phyloP scores from a whole-genome alignment of 23 red algal species.

The Rhodosorus marinus region DNA sequence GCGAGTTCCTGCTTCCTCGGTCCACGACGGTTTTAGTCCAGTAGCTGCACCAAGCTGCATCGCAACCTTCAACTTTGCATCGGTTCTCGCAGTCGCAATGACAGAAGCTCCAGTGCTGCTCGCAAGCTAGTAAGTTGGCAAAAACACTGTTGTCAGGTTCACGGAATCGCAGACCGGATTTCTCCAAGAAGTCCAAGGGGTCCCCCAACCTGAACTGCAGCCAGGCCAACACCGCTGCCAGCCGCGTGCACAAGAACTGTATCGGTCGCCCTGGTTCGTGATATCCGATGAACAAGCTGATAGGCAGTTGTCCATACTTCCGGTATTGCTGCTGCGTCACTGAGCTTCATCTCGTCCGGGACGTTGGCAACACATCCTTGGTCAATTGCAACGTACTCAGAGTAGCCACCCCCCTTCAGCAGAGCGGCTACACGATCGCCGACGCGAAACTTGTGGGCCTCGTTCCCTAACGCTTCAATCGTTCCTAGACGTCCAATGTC shows the following conservation, averaged over 20 bases:
- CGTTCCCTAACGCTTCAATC: conserved; percentile 1
- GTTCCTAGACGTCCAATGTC: too few species aligned
- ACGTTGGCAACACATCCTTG: not conserved
- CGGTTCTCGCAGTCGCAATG: not conserved
- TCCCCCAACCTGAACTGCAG: not conserved
- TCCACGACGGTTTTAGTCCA: conserved; percentile 1
- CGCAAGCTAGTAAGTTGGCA: too few species aligned
- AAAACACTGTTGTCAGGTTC: too few species aligned
- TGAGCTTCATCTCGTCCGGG: not conserved
- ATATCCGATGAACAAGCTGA: not conserved
- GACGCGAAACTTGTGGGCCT: not conserved
- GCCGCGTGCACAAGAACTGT: not conserved
- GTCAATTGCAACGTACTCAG: not conserved
- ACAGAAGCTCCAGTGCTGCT: conserved; percentile 2
- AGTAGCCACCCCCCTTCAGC: conserved; percentile 5
- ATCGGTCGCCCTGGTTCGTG: not conserved
- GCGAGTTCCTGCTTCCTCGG: conserved; percentile 2
- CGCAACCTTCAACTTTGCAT: not conserved
- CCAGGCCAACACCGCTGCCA: conserved; percentile 1
- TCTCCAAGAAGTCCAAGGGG: not conserved
- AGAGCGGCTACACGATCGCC: conserved; percentile 2
- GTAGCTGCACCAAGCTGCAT: conserved; percentile 2
- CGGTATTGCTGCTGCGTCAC: conserved; percentile 3
- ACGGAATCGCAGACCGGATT: too few species aligned
- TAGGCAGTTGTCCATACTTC: conserved; percentile 8